A percentile compares a stretch with the other conserved stretches of the same genome.
Conservation (phyloP, 2,329 filamentous ascomycete species). For the Fusarium sp. region DNA sequence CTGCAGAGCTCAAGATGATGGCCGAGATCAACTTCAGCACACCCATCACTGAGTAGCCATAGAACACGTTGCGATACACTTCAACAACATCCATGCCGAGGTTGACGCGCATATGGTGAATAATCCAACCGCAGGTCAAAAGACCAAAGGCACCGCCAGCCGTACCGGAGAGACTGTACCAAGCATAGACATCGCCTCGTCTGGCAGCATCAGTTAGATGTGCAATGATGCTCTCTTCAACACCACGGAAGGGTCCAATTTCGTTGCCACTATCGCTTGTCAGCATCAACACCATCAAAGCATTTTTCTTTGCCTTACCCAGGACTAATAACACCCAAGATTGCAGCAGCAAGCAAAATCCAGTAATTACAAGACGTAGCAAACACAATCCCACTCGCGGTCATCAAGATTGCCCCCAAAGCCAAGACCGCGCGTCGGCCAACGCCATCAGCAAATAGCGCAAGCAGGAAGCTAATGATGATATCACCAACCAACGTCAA, state of each 20-base stretch:
- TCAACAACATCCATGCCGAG: conserved; percentile 55
- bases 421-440: conserved; percentile 65
- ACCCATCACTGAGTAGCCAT: conserved; percentile 54
- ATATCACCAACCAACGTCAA: conserved; percentile 70
- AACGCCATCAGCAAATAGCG: conserved; percentile 66
- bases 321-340: conserved; percentile 71
- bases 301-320: conserved; percentile 43
- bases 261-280: conserved; percentile 63
- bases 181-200: conserved; percentile 68
- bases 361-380: conserved; percentile 64
- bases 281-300: not conserved
- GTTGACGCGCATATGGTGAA: conserved; percentile 58
- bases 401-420: conserved; percentile 65
- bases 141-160: conserved; percentile 70
- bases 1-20: conserved; percentile 57
- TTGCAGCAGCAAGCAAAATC: conserved; percentile 65
- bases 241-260: conserved; percentile 70
- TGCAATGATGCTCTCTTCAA: conserved; percentile 69
- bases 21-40: conserved; percentile 65
- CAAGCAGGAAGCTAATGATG: conserved; percentile 66
- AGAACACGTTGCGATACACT: conserved; percentile 66
- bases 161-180: conserved; percentile 68
- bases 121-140: conserved; percentile 67
- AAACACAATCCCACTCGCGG: conserved; percentile 65
- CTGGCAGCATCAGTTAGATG: conserved; percentile 59